Evolutionary conservation across 257 asterid genomes (phyloP).

Genomic region (Verbena officinalis): DNA sequence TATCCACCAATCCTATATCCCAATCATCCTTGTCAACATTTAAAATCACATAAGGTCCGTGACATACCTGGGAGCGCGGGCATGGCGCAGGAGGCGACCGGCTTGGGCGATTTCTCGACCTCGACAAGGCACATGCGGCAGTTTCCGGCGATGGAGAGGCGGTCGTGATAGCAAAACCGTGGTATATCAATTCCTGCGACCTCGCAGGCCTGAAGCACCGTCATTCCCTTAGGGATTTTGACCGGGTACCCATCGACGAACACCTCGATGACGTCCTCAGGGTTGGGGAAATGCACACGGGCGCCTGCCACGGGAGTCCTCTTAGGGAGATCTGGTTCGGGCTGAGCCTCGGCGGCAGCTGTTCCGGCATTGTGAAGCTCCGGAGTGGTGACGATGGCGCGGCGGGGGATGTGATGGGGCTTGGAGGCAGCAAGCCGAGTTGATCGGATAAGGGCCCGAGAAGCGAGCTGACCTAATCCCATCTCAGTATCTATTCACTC

Average conservation of each 20-base stretch:
- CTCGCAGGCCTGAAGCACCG: conserved; percentile 93
- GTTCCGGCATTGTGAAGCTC: conserved; percentile 76
- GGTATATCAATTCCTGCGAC: conserved; percentile 94
- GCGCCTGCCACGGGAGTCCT: conserved; percentile 79
- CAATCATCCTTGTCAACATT: conserved; percentile 1
- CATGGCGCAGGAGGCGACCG: conserved; percentile 98
- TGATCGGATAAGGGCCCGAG: conserved; percentile 68
- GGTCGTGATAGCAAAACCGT: conserved; percentile 80
- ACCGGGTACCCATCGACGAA: conserved; percentile 90
- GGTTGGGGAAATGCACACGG: conserved; percentile 76
- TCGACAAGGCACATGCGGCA: conserved; percentile 98
- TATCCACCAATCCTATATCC: not conserved
- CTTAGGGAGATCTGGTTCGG: conserved; percentile 66
- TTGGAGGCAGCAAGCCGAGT: conserved; percentile 44
- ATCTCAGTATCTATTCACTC: conserved; percentile 32
- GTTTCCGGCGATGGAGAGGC: conserved; percentile 90
- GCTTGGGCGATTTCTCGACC: conserved; percentile 96
- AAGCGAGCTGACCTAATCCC: conserved; percentile 76
- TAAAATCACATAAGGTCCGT: not conserved
- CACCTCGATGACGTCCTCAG: conserved; percentile 88
- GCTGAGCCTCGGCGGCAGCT: conserved; percentile 51
- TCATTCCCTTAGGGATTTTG: conserved; percentile 92
- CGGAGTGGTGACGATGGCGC: conserved; percentile 76
- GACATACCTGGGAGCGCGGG: conserved; percentile 86
- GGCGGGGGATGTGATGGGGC: conserved; percentile 46